A percentile compares a stretch with the other conserved stretches of the same genome.
These are phyloP conservation scores for Glebionis coronaria DNA, from an alignment of 129 eudicot genomes.

Conservation along the genomic window DNA sequence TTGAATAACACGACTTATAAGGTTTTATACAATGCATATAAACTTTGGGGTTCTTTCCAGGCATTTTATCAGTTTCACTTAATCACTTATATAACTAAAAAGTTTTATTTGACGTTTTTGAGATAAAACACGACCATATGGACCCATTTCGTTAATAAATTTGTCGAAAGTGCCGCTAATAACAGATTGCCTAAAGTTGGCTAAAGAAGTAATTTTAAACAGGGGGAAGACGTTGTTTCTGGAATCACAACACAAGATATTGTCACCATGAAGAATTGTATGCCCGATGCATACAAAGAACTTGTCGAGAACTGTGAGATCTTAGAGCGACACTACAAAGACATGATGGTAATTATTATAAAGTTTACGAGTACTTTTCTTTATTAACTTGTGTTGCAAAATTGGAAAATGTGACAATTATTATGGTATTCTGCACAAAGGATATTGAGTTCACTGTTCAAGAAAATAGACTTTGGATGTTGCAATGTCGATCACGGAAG, in stretches of 20 bases:
- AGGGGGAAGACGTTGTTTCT: slow-evolving; percentile 99
- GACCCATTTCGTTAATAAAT: not conserved
- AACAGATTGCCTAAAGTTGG: slow-evolving; percentile 4
- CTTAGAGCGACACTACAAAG: too few species aligned
- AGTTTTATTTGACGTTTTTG: not conserved
- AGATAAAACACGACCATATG: not conserved
- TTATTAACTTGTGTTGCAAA: too few species aligned
- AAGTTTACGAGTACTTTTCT: too few species aligned
- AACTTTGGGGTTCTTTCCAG: not conserved
- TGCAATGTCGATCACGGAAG: too few species aligned
- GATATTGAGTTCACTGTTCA: too few species aligned
- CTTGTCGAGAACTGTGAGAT: too few species aligned
- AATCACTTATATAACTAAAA: not conserved
- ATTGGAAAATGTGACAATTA: too few species aligned
- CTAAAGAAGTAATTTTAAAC: slow-evolving; percentile 32
- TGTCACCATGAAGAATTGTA: slow-evolving; percentile 73
- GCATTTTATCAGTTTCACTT: not conserved
- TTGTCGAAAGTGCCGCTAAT: not conserved
- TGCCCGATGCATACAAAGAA: slow-evolving; percentile 94
- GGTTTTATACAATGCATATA: not conserved
- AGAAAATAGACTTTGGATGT: too few species aligned
- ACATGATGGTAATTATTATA: too few species aligned
- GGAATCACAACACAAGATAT: slow-evolving; percentile 92
- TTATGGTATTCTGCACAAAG: too few species aligned
- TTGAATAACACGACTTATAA: too few species aligned